Base-by-base conservation (phyloP, 148 eudicot genomes). In the Nepenthes gracilis region DNA sequence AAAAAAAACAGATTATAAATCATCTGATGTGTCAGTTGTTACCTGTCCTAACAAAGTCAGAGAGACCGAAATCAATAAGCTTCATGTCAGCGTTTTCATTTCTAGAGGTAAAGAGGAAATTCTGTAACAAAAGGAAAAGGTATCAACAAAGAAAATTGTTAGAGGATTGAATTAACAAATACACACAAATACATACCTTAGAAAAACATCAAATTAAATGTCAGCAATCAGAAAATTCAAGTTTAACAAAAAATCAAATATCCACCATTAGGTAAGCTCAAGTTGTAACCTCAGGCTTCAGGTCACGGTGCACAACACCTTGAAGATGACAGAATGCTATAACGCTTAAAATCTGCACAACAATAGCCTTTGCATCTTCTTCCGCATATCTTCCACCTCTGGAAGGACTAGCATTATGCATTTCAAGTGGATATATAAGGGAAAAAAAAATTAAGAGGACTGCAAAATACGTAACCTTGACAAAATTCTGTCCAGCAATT, bases 241-340 rank as follows among this genome's bases (percentile, higher is more conserved):
- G 48, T 43, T n/a, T n/a, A 47, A 49, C 34, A 45, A 48, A 15
- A 7, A 35, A 62, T 62, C 33, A 10, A 12, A 23, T 23, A 23
- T 23, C 23, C 23, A 23, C 23, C 23, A 40, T 62, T 53, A 49
- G n/a, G 7, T 23, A 52, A 15, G 32, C 5, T 12, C 55, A 55
- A 23, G 35, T 5, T 4, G 5, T 55, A 71, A 93, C 99, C 99
- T 93, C 99, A 9, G 97, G 99, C 62, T 93, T 93, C 47, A 93
- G 74, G 72, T 93, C 99, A 12, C 99, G 95, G 79, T 93, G 99
- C 56, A 93, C 97, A 70, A 93, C 97, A 65, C 99, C 99, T 76
- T 93, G 99, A 62, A 89, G 92, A 75, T 93, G 99, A 75, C 97
- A 93, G 77, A 81, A 93, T 68, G 97, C 82, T 64, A 83, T 90